Base-by-base conservation (phyloP, 305 asterid species). In the Nicotiana rustica region DNA sequence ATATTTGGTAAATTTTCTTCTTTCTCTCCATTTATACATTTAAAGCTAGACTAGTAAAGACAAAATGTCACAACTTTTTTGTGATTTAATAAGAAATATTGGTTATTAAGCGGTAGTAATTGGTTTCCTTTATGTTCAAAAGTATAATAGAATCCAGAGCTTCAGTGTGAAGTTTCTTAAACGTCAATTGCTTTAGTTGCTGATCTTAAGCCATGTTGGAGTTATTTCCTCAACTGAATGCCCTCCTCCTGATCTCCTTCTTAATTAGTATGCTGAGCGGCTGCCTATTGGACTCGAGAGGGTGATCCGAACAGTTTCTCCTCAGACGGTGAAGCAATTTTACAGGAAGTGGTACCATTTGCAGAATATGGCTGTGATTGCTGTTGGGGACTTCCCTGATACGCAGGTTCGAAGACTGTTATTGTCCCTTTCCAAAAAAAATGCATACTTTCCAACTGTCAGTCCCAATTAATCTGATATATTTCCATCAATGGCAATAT, bases 301-400 rank as follows among this genome's bases (percentile, higher is more conserved):
- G 90, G 97, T 95, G 85, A 94, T 95, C 77, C 92, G 95, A 35
- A 87, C 93, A n/a, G 97, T 94, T 82, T 87, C 94, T 64, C 91
- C 99, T 17, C 96, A 92, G 85, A 90, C 71, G 82, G 94, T 95
- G 85, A 94, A 94, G 86, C 88, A 78, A 81, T 95, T 95, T 84
- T 95, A 95, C 84, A 89, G 82, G 86, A 95, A 92, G 84, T 95
- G 99, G 99, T 95, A 95, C 84, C 92, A 90, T 88, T 77, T 91
- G 92, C 95, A 93, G 84, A 92, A 93, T 88, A 95, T 95, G 99
- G 97, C 95, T 75, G 93, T 95, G 88, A 91, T 95, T 89, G 98
- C 97, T 80, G 93, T 95, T 64, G 99, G 99, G 84, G 98, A 94
- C 89, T 93, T 95, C 87, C 92, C 97, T 78, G 97, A 95, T 84